Base-by-base conservation (phyloP, 2,329 filamentous ascomycete species). In the Arthroderma uncinatum region DNA sequence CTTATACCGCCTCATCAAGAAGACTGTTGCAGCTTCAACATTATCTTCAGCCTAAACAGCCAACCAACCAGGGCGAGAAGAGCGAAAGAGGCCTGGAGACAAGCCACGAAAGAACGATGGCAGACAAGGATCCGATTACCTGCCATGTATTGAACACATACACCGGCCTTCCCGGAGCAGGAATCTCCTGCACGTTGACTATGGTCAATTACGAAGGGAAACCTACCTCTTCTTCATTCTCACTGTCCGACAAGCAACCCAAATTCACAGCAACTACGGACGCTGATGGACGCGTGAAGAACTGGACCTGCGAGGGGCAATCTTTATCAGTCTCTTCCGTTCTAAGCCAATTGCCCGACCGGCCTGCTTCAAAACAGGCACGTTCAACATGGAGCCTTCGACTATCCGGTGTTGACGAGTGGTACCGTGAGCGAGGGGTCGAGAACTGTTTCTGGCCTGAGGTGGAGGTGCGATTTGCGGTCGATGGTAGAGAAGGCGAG, bases 201-300 rank as follows among this genome's bases (percentile, higher is more conserved):
- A 72, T 81, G 54, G 73, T 96, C 64, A 37, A 85, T 25, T 74
- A 88, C 53, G 71, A 74, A n/a, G 33, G 37, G 8, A 16, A 25
- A 8, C 42, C 52, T n/a, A 12, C 36, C 6, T 47, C 16, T 34
- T 19, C 23, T 9, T 14, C 30, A 4, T 2, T 57, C 50, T 58
- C 50, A 28, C 59, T 56, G 42, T 37, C 59, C 21, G 39, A 62
- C 25, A 62, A 58, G 21, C 61, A 63, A 16, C 55, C 65, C 55
- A 67, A 58, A 21, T 75, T 74, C 65, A 64, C 62, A 57, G 73
- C 72, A 37, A 68, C 65, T 19, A 77, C 74, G 48, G 72, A 76
- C 59, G 65, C 69, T 42, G 76, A 78, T 63, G 75, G 75, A 21
- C 73, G 75, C 7, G 70, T 78, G 50, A 73, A 70, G 57, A 68